Evolutionary conservation across 768 basidiomycete species (phyloP).

Genomic region (Termitomyces sp.): DNA sequence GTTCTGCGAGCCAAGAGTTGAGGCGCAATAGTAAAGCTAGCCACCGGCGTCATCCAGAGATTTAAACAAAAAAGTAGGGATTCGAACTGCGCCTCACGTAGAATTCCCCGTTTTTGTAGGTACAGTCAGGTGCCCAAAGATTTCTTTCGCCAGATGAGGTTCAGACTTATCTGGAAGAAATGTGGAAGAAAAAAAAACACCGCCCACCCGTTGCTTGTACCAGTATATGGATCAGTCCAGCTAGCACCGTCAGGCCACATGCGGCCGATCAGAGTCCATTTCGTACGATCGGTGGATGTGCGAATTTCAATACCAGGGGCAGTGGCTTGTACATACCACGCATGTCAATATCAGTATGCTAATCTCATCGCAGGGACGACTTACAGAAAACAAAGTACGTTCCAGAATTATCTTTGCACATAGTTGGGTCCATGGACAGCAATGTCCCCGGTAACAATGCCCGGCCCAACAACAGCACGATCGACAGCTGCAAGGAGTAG

Average conservation of each 20-base stretch:
- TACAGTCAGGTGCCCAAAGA: conserved; percentile 36
- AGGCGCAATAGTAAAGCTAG: conserved; percentile 53
- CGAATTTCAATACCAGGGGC: conserved; percentile 45
- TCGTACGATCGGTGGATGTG: conserved; percentile 42
- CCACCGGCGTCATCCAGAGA: background rate
- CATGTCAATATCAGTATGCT: background rate
- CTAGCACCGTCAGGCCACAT: conserved; percentile 49
- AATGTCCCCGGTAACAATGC: conserved; percentile 34
- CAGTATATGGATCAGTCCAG: conserved; percentile 47
- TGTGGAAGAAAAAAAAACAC: background rate
- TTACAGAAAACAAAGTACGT: conserved; percentile 46
- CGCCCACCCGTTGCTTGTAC: conserved; percentile 37
- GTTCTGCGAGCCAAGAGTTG: conserved; percentile 49
- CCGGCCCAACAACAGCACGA: conserved; percentile 27
- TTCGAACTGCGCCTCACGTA: conserved; percentile 17
- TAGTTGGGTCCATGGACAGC: conserved; percentile 43
- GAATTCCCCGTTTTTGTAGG: conserved; percentile 25
- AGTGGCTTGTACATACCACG: conserved; percentile 25
- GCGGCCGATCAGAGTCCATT: conserved; percentile 26
- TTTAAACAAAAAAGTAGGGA: background rate
- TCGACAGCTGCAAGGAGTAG: too few species aligned
- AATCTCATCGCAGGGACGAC: conserved; percentile 8
- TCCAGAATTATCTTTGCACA: conserved; percentile 45
- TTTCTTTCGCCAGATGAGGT: background rate
- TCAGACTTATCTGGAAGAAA: background rate